A percentile compares a stretch with the other conserved stretches of the same genome.
Evolutionary conservation across 768 basidiomycete species (phyloP).

Genomic region (Termitomyces sp.): DNA sequence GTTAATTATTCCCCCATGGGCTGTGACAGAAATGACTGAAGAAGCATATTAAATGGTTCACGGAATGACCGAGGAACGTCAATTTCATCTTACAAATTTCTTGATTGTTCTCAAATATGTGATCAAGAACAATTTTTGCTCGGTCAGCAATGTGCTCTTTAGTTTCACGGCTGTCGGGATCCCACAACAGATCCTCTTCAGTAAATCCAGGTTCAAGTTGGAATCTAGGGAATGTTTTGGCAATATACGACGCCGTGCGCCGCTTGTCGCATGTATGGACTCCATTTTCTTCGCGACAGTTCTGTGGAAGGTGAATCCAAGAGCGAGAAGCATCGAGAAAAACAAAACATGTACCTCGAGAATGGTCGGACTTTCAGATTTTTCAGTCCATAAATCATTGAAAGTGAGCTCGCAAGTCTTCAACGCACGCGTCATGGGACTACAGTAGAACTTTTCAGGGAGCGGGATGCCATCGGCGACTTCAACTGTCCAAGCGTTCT

Average conservation of each 20-base stretch:
- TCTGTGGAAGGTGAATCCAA: slow-evolving; percentile 31
- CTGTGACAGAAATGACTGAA: slow-evolving; percentile 64
- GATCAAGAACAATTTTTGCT: slow-evolving; percentile 50
- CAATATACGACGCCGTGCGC: slow-evolving; percentile 46
- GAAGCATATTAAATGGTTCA: background rate
- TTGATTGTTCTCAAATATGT: slow-evolving; percentile 47
- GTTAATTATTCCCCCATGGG: slow-evolving; percentile 63
- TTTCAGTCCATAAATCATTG: slow-evolving; percentile 27
- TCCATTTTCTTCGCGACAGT: slow-evolving; percentile 65
- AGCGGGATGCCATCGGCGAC: slow-evolving; percentile 40
- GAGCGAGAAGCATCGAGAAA: background rate
- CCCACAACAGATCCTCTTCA: slow-evolving; percentile 67
- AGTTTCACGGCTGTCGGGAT: slow-evolving; percentile 52
- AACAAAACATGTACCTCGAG: slow-evolving; percentile 45
- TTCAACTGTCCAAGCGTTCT: slow-evolving; percentile 48
- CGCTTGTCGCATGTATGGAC: slow-evolving; percentile 74
- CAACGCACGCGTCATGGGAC: slow-evolving; percentile 63
- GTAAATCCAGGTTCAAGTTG: slow-evolving; percentile 53
- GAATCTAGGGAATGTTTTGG: slow-evolving; percentile 47
- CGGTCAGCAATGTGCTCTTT: slow-evolving; percentile 42
- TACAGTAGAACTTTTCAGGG: slow-evolving; percentile 57
- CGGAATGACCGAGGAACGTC: slow-evolving; percentile 1
- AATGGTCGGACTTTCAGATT: slow-evolving; percentile 31
- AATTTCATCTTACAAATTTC: slow-evolving; percentile 40
- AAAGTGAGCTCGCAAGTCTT: slow-evolving; percentile 57